Percentiles rank a stretch among this genome's conserved stretches.
Evolutionary conservation across 441 rosid genomes (phyloP).

Genomic region (Manihot esculenta): DNA sequence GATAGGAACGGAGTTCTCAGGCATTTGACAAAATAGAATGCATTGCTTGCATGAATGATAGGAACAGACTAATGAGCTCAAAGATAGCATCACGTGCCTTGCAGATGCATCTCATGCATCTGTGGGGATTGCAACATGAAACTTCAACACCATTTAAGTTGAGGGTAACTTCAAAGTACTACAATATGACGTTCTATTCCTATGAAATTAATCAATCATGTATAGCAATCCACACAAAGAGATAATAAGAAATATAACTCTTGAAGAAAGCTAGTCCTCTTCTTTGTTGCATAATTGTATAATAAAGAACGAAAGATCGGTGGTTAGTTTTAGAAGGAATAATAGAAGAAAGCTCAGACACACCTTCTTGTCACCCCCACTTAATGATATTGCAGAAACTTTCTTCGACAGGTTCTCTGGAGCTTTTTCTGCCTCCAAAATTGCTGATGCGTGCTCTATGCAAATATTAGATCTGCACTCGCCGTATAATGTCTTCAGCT

Average conservation of each 20-base stretch:
- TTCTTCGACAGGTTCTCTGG: slow-evolving; percentile 74
- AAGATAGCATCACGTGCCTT: neutral
- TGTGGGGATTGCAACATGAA: neutral
- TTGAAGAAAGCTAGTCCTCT: neutral
- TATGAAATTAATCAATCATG: neutral
- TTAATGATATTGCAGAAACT: slow-evolving; percentile 72
- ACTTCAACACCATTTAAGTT: neutral
- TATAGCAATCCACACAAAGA: neutral
- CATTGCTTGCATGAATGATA: too few relatives aligned
- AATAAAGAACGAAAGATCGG: neutral
- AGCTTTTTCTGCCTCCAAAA: slow-evolving; percentile 75
- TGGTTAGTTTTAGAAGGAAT: neutral
- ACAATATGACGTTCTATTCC: neutral
- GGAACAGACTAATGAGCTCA: neutral
- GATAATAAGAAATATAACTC: neutral
- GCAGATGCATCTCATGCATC: too few relatives aligned
- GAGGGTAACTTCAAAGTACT: neutral
- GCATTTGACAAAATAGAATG: too few relatives aligned
- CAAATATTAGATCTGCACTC: slow-evolving; percentile 88
- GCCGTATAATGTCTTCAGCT: slow-evolving; percentile 56
- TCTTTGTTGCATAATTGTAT: neutral
- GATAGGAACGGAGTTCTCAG: too few relatives aligned
- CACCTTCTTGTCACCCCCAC: slow-evolving; percentile 68
- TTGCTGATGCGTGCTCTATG: slow-evolving; percentile 88
- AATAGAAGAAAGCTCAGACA: neutral